Percentiles rank a stretch among this genome's conserved stretches.
phyloP scores from a whole-genome alignment of 2,329 filamentous ascomycete genomes.

The Aspergillus puulaauensis region DNA sequence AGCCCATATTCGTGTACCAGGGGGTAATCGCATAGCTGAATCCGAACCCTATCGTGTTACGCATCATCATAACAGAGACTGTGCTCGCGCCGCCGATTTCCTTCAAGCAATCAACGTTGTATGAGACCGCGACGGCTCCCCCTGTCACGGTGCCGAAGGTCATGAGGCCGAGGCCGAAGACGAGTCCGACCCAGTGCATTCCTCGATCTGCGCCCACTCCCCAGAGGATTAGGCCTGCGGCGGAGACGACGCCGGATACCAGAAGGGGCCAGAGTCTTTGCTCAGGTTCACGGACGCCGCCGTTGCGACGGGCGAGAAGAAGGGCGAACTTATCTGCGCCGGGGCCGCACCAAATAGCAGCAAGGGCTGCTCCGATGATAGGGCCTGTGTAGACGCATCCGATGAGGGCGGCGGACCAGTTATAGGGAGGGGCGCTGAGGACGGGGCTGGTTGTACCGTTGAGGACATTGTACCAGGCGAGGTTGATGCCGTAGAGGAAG shows the following conservation, averaged over 20 bases:
- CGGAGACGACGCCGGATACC: background rate
- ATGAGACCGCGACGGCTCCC: background rate
- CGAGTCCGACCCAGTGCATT: background rate
- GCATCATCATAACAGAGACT: background rate
- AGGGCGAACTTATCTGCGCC: background rate
- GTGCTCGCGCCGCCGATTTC: background rate
- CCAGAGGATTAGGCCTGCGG: background rate
- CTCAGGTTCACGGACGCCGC: background rate
- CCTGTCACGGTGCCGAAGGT: background rate
- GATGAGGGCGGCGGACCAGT: background rate
- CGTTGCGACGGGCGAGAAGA: background rate
- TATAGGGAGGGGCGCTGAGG: background rate
- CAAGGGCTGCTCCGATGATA: background rate
- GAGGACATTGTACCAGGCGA: background rate
- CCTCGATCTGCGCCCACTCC: background rate
- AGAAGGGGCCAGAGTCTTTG: background rate
- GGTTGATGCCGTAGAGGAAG: background rate
- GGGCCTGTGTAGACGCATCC: background rate
- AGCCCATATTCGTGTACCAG: background rate
- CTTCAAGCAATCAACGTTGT: background rate
- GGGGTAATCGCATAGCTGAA: background rate
- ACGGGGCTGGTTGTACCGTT: background rate
- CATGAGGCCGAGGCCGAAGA: background rate
- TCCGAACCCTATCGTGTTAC: background rate
- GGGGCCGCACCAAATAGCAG: background rate